Evolutionary conservation across 225 moss, liverwort and hornwort species (phyloP), one percentile per base, ranked within the genome.

Genomic region (Straminergon stramineum): DNA sequence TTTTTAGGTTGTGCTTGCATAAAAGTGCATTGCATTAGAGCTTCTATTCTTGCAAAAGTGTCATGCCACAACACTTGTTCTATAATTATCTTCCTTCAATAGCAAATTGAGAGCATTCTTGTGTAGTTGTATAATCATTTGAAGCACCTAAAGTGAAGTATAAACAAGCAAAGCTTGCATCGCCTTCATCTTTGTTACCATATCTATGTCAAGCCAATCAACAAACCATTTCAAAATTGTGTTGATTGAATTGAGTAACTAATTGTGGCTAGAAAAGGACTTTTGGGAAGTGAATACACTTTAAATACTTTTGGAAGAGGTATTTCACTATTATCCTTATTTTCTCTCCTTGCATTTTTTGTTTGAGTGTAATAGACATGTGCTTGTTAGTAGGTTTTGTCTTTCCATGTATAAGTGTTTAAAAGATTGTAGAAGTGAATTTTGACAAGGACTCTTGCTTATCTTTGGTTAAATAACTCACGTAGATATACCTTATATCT

Each of bases 21-120:
- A 28, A 28, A 5, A 45, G 28, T 28, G 10, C 17, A 45, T 30
- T 75, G 30, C 4, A 30, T 18, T 18, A 17, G 1, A 18, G 7
- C 31, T 51, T 75, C 20, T 51, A 52, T 52, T 52, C 34, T 2
- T 2, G 2, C 4, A 21, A 2, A 7, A 52, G 52, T 52, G 0
- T 34, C 34, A 34, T 76, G 3, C 1, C 0, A 1, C 0, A 52
- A 0, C 3, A 34, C 34, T 20, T 76, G 32, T 7, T 76, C 1
- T 0, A 21, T 52, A 32, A 21, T 34, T 52, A 52, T 52, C 32
- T 76, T 76, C 1, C 11, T 31, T 51, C 5, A 21, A 8, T 32
- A 32, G 4, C 0, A 0, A 1, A 76, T 76, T 75, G 20, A 52
- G 1, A 52, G 7, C 13, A 51, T 32, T 8, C 0, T 22, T 77